These are phyloP conservation scores for Eucalyptus marginata DNA, from an alignment of 345 rosid species.

Conservation along the genomic window DNA sequence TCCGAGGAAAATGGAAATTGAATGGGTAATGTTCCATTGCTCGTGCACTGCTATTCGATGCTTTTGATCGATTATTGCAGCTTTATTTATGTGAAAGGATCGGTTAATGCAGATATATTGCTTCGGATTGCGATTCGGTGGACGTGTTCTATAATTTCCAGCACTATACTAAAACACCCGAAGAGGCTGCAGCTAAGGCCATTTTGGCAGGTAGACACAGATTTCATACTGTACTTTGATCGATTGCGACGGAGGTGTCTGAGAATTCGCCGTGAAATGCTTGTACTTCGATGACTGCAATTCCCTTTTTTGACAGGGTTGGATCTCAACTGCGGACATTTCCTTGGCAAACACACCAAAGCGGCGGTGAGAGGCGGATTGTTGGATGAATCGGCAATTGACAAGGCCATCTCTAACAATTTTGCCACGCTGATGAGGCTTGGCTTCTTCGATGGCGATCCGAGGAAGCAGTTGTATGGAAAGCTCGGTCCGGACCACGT, in stretches of 20 bases:
- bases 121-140: conserved; percentile 78
- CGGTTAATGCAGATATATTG: conserved; percentile 53
- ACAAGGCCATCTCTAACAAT: conserved; percentile 66
- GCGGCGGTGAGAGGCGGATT: conserved; percentile 67
- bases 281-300: neutral
- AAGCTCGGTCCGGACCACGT: conserved; percentile 73
- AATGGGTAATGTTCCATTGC: conserved; percentile 37
- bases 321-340: conserved; percentile 75
- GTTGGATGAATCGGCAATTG: conserved; percentile 38
- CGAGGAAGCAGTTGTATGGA: conserved; percentile 61
- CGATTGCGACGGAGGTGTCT: neutral
- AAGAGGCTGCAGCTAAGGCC: conserved; percentile 77
- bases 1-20: conserved; percentile 82
- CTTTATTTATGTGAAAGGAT: neutral
- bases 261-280: neutral
- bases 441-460: conserved; percentile 92
- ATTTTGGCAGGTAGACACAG: conserved; percentile 41
- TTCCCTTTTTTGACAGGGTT: conserved; percentile 22
- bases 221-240: neutral
- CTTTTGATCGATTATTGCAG: neutral
- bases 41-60: neutral
- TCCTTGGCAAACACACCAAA: conserved; percentile 61
- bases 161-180: conserved; percentile 76
- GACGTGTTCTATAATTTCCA: conserved; percentile 45
- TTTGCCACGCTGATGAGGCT: conserved; percentile 79